Evolutionary conservation across 371 early-diverging fungal genomes (phyloP).

Genomic region (Haplosporangium sp.): DNA sequence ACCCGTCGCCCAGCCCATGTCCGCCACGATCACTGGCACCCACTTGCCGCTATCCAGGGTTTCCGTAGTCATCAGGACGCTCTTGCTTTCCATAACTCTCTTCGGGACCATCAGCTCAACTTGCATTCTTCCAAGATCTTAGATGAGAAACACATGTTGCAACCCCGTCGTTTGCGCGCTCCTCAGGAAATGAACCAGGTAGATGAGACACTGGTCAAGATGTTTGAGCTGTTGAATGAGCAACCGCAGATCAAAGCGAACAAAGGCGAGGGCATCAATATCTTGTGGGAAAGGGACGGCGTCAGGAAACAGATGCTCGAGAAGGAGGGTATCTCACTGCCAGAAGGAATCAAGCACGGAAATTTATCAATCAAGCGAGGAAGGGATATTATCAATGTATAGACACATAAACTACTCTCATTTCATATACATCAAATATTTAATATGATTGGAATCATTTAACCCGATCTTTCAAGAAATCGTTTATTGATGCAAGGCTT

Average conservation of each 20-base stretch:
- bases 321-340: conserved; percentile 27
- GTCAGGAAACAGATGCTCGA: conserved; percentile 37
- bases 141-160: conserved; percentile 55
- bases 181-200: conserved; percentile 54
- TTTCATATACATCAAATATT: too few species aligned
- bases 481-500: too few species aligned
- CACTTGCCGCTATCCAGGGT: conserved; percentile 67
- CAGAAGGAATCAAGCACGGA: conserved; percentile 46
- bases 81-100: conserved; percentile 69
- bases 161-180: conserved; percentile 62
- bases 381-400: conserved; percentile 42
- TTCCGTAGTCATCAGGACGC: conserved; percentile 61
- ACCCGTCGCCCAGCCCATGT: conserved; percentile 61
- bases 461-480: too few species aligned
- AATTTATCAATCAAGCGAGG: conserved; percentile 39
- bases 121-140: conserved; percentile 24
- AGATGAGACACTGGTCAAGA: conserved; percentile 48
- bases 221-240: conserved; percentile 40
- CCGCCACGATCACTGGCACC: conserved; percentile 73
- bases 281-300: conserved; percentile 51
- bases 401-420: not conserved
- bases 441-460: too few species aligned
- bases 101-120: conserved; percentile 60
- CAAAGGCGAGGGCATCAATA: conserved; percentile 35
- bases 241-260: conserved; percentile 26